phyloP scores from a whole-genome alignment of 768 basidiomycete species.

The Xerocomellus dryophilus region DNA sequence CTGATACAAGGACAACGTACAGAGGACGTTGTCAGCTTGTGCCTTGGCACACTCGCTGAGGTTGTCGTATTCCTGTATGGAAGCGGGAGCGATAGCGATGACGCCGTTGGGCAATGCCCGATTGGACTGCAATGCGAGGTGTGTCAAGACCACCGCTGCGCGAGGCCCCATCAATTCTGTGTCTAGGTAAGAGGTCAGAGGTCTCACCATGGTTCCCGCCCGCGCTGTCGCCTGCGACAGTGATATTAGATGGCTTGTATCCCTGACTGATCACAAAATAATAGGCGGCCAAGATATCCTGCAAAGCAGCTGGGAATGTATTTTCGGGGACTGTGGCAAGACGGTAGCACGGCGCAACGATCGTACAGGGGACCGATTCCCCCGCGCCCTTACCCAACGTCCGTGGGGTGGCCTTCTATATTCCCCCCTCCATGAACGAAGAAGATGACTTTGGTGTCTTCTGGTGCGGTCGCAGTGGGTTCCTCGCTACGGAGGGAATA shows the following conservation, averaged over 20 bases:
- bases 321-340: conserved; percentile 15
- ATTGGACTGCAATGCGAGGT: conserved; percentile 49
- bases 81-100: conserved; percentile 50
- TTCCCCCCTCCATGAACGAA: conserved; percentile 13
- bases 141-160: conserved; percentile 11
- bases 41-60: background rate
- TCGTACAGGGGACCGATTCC: background rate
- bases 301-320: conserved; percentile 11
- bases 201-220: conserved; percentile 15
- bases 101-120: conserved; percentile 50
- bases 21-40: background rate
- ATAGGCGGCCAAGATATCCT: conserved; percentile 17
- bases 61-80: conserved; percentile 10
- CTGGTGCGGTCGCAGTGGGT: background rate
- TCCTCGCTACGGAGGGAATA: background rate
- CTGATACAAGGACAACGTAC: background rate
- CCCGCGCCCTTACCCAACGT: background rate
- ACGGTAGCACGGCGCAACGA: conserved; percentile 15
- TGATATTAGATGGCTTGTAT: conserved; percentile 10
- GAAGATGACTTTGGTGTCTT: conserved; percentile 12
- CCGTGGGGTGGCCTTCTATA: conserved; percentile 1
- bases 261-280: conserved; percentile 10
- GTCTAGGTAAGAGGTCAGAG: background rate
- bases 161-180: background rate
- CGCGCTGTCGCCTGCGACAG: conserved; percentile 18